phyloP scores from a whole-genome alignment of 2,329 filamentous ascomycete genomes.

The Fusarium sp. region DNA sequence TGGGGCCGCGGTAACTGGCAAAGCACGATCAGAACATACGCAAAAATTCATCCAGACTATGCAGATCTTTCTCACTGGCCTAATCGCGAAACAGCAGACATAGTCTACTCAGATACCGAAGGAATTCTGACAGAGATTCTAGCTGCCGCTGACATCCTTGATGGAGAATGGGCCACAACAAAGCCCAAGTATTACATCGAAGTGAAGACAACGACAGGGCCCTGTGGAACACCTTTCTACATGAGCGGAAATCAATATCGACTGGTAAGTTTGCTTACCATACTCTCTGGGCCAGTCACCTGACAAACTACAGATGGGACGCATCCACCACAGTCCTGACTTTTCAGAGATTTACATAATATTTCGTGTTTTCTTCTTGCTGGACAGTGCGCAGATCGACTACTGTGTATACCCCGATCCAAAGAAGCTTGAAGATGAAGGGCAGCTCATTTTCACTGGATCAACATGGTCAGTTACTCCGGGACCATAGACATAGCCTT shows the following conservation, averaged over 20 bases:
- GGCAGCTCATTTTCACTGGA: not conserved
- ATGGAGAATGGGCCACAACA: conserved; percentile 28
- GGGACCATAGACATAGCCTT: not conserved
- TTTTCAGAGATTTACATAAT: conserved; percentile 4
- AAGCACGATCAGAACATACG: conserved; percentile 27
- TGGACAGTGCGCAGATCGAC: not conserved
- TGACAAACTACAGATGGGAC: not conserved
- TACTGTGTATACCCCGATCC: not conserved
- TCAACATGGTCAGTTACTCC: conserved; percentile 3
- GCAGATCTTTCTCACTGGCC: conserved; percentile 5
- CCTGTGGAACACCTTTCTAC: conserved; percentile 34
- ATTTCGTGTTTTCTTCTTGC: conserved; percentile 8
- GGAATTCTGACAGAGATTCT: conserved; percentile 27
- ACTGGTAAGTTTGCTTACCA: not conserved
- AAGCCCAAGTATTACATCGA: conserved; percentile 60
- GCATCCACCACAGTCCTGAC: not conserved
- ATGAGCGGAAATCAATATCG: conserved; percentile 14
- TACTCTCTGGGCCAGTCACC: accelerated
- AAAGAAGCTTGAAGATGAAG: not conserved
- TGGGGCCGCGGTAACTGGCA: conserved; percentile 33
- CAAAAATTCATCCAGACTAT: conserved; percentile 24
- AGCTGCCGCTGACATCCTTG: conserved; percentile 24
- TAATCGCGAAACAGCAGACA: conserved; percentile 24
- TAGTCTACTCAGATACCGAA: conserved; percentile 22
- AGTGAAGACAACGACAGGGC: conserved; percentile 61